A percentile compares a stretch with the other conserved stretches of the same genome.
These are phyloP conservation scores for Hymenoscyphus occultus DNA, from an alignment of 2,329 filamentous ascomycete species.

Conservation along the genomic window DNA sequence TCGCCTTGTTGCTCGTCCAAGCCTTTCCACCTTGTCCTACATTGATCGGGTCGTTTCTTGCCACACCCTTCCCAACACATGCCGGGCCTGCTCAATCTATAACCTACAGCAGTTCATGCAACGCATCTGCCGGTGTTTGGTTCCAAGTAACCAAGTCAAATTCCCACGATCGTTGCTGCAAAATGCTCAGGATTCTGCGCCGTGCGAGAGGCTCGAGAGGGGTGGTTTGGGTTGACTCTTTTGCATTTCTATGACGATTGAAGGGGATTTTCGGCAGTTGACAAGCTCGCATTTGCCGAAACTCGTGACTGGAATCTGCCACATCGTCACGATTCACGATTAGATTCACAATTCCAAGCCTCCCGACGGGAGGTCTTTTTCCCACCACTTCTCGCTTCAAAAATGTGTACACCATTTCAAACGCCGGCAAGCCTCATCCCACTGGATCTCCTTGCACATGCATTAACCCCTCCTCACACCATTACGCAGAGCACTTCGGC, in stretches of 20 bases:
- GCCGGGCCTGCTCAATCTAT: not conserved
- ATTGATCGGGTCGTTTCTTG: too few species aligned
- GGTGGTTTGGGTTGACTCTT: not conserved
- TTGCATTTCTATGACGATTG: not conserved
- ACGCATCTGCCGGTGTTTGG: not conserved
- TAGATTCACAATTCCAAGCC: not conserved
- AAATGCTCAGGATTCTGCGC: not conserved
- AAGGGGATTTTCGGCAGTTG: not conserved
- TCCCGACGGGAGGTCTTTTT: not conserved
- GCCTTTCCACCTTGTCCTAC: not conserved
- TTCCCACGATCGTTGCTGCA: not conserved
- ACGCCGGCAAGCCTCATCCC: not conserved
- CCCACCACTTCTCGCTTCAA: not conserved
- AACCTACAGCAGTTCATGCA: not conserved
- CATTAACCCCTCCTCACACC: slow-evolving; percentile 1
- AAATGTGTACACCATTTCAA: not conserved
- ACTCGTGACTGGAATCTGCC: not conserved
- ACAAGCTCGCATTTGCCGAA: not conserved
- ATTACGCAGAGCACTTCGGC: not conserved
- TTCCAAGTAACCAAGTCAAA: not conserved
- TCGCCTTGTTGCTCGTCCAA: not conserved
- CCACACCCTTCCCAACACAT: not conserved
- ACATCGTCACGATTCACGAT: too few species aligned
- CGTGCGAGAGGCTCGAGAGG: not conserved
- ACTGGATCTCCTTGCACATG: not conserved